Conservation (phyloP, 306 rosid genomes). For the Dryas drummondii region DNA sequence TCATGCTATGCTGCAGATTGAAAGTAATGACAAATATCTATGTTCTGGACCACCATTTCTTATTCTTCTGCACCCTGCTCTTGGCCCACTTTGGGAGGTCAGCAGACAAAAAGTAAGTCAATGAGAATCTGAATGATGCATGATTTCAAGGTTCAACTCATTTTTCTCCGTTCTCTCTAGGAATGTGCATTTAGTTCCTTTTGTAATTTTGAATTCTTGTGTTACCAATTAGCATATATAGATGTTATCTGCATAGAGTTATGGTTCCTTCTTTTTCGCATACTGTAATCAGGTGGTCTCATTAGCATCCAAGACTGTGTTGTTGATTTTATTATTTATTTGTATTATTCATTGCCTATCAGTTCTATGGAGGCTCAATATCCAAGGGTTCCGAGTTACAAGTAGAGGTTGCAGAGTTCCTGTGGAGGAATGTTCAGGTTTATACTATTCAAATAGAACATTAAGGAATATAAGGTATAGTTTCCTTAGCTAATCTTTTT, state of each 20-base stretch:
- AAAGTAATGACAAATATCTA: constrained; percentile 64
- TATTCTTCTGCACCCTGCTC: constrained; percentile 90
- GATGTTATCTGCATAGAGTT: constrained; percentile 3
- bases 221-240: neutral
- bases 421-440: constrained; percentile 94
- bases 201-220: neutral
- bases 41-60: constrained; percentile 93
- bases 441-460: constrained; percentile 24
- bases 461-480: constrained; percentile 21
- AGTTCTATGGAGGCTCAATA: constrained; percentile 88
- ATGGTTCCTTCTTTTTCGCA: neutral
- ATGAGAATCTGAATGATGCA: neutral
- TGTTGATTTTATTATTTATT: neutral
- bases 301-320: neutral
- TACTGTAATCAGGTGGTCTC: neutral
- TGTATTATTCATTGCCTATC: constrained; percentile 16
- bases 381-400: constrained; percentile 84
- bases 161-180: neutral
- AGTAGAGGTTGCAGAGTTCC: constrained; percentile 85
- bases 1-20: constrained; percentile 56
- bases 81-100: constrained; percentile 98
- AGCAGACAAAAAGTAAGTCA: constrained; percentile 73
- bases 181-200: neutral
- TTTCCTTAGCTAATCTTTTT: constrained; percentile 37
- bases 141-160: neutral